Conservation (phyloP, 225 moss, liverwort and hornwort species). For the Pleurozium schreberi region DNA sequence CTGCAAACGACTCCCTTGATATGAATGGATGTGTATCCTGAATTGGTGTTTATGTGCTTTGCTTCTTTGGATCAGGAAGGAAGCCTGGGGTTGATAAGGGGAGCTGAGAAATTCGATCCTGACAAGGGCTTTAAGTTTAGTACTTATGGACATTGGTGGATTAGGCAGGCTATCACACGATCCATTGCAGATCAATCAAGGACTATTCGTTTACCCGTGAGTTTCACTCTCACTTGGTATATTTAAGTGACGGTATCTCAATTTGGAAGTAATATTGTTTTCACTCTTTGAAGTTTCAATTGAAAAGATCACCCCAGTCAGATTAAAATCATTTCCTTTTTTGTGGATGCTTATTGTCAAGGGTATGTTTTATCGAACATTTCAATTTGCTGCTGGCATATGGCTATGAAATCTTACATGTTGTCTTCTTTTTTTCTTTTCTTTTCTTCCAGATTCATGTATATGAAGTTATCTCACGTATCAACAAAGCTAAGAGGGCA, state of each 20-base stretch:
- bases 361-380: not conserved
- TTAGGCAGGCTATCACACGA: slow-evolving; percentile 84
- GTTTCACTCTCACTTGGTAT: not conserved
- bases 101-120: slow-evolving; percentile 88
- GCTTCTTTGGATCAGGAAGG: slow-evolving; percentile 57
- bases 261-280: not conserved
- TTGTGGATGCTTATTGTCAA: not conserved
- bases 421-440: not conserved
- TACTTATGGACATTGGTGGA: slow-evolving; percentile 99
- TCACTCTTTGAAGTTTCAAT: not conserved
- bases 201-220: slow-evolving; percentile 74
- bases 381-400: not conserved
- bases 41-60: not conserved
- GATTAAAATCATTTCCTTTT: not conserved
- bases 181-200: slow-evolving; percentile 90
- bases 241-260: not conserved
- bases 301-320: not conserved
- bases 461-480: slow-evolving; percentile 70
- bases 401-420: not conserved
- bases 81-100: slow-evolving; percentile 70
- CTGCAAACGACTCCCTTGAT: not conserved
- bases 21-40: not conserved
- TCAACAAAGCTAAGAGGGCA: slow-evolving; percentile 81
- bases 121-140: slow-evolving; percentile 81
- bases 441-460: slow-evolving; percentile 6